Base-by-base conservation (phyloP, 2,329 filamentous ascomycete genomes). In the Zymoseptoria crescenta region DNA sequence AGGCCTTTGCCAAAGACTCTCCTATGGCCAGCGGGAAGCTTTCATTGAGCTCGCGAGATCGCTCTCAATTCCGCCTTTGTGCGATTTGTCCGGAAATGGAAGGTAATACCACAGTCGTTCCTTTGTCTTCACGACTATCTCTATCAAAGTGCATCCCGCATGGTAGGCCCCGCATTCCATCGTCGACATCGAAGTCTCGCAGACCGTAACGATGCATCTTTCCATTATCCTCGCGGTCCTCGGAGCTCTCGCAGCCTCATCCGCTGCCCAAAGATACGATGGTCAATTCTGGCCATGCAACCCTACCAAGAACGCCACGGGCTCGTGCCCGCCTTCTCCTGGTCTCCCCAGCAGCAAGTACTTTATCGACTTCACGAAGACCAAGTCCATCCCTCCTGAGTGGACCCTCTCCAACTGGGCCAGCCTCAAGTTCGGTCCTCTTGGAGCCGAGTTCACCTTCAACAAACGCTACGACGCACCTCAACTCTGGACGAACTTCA, bases 391-490 rank as follows among this genome's bases (percentile, higher is more conserved):
- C n/a, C 65, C 65, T 8, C 19, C 56, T 8, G 59, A 65, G n/a
- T 67, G 65, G 65, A 66, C 61, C 1, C 53, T 67, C 16, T 63
- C 64, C 20, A 63, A 67, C 56, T 66, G 62, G 24, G 64, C 62
- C 16, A 62, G 72, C 59, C 77, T 81, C 55, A 79, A 75, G 55
- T 77, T 77, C 60, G 68, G 60, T 30, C 54, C 71, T 8, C 71
- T 76, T 20, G 81, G 80, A 24, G 79, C 77, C 51, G 73, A 76
- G n/a, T 81, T 83, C 69, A 76, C 70, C 48, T 78, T 83, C 63
- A 70, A 69, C 52, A 77, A 76, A 62, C 73, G 74, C 30, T 75
- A 74, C 13, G 74, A 82, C 60, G 78, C 80, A 1, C 81, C 81
- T 24, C 76, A 76, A 50, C 72, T 80, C 55, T 68, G 66, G 59